These are phyloP conservation scores for Fusarium sp. DNA, from an alignment of 2,329 filamentous ascomycete genomes.

Conservation along the genomic window DNA sequence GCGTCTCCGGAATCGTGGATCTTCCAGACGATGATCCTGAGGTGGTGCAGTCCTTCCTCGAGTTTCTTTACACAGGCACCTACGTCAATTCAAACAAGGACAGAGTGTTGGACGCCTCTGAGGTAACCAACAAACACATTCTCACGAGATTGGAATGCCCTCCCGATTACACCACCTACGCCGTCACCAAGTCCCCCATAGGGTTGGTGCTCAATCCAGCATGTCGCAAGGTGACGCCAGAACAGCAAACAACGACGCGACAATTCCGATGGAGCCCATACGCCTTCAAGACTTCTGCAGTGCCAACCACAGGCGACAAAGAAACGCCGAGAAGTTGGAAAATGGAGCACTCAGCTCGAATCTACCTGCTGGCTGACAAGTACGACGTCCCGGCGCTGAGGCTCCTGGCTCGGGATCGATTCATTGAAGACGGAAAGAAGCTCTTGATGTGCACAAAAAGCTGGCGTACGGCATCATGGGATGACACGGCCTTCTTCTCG, in stretches of 20 bases:
- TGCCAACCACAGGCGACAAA: not conserved
- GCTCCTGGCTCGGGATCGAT: not conserved
- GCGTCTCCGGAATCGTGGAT: slow-evolving; percentile 23
- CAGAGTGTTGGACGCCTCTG: not conserved
- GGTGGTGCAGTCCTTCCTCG: slow-evolving; percentile 39
- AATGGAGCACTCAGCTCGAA: not conserved
- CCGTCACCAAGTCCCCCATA: too few species aligned
- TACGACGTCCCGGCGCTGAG: not conserved
- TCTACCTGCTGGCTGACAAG: not conserved
- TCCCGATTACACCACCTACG: not conserved
- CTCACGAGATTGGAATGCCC: slow-evolving; percentile 1
- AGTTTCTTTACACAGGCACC: slow-evolving; percentile 44
- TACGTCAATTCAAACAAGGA: slow-evolving; percentile 3
- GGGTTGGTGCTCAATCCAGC: not conserved
- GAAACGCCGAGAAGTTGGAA: not conserved
- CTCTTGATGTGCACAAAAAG: not conserved
- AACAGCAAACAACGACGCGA: not conserved
- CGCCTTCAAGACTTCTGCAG: not conserved
- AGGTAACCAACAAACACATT: slow-evolving; percentile 7
- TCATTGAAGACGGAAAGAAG: not conserved
- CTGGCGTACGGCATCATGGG: not conserved
- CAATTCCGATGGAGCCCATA: not conserved
- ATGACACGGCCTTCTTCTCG: not conserved
- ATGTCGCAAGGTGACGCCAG: not conserved
- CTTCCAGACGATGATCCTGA: slow-evolving; percentile 45